Evolutionary conservation across 371 early-diverging fungal genomes (phyloP), one percentile per base, ranked within the genome.

Genomic region (Mortierella sp.): DNA sequence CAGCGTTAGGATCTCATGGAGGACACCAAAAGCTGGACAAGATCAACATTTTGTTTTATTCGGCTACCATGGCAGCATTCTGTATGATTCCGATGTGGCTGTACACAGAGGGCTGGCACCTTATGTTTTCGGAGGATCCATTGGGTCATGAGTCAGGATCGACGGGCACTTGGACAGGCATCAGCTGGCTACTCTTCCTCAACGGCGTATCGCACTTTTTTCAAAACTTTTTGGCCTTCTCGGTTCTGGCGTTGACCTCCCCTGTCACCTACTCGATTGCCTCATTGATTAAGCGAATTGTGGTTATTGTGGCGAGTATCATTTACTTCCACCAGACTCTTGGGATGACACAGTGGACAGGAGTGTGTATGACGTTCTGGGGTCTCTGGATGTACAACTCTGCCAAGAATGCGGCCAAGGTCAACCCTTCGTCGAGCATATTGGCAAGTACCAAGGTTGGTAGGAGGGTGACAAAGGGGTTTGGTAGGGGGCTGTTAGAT

Each of bases 251-350:
- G 19, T 85, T 94, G 75, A 95, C 96, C 4, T 94, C 95, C 0
- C 96, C 97, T 4, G 96, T 98, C 55, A 96, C 97, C 0, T 98
- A 97, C 84, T 95, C 96, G 10, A 96, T 98, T 72, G 94, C 96
- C 10, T 95, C 95, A 16, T 91, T 98, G 74, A 89, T 97, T 75
- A 98, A 98, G 89, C 92, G 98, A 45, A 96, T 98, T 58, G 93
- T 96, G 83, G 97, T 98, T 42, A 97, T 98, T 83, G 92, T 93
- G 45, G 95, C 95, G 73, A 92, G 94, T 74, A 96, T 98, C 65
- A 48, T 97, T 7, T 98, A 95, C 92, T 96, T 97, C 87, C 94
- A 94, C 34, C 96, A 97, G 80, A 89, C 90, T 10, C 92, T 96
- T 5, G 88, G 91, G 3, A 34, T 84, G 0, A 80, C 91, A 0